phyloP scores from a whole-genome alignment of 805 yeast genomes.

The Candida jianshihensis region DNA sequence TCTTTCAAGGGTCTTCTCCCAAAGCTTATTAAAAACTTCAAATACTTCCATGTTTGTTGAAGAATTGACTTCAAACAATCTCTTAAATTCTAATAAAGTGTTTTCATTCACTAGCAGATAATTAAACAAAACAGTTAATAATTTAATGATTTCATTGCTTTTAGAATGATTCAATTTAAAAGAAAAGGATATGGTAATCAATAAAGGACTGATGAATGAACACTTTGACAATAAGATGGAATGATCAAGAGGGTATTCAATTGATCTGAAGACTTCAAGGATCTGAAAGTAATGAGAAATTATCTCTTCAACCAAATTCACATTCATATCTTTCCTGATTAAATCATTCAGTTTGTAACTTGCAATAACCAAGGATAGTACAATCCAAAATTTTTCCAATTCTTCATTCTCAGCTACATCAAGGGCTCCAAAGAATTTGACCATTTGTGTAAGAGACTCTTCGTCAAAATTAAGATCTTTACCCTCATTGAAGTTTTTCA shows the following conservation, averaged over 20 bases:
- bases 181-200: constrained; percentile 19
- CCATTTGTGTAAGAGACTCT: too few species aligned
- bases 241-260: neutral
- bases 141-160: constrained; percentile 10
- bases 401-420: neutral
- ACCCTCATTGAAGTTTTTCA: too few species aligned
- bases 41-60: constrained; percentile 17
- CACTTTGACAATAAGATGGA: constrained; percentile 6
- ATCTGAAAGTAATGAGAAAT: constrained; percentile 6
- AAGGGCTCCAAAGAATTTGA: neutral
- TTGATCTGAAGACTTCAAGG: constrained; percentile 9
- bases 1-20: constrained; percentile 18
- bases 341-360: constrained; percentile 11
- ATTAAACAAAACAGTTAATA: constrained; percentile 9
- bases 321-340: constrained; percentile 10
- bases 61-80: constrained; percentile 9
- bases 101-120: constrained; percentile 9
- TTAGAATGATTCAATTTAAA: constrained; percentile 11
- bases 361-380: constrained; percentile 12
- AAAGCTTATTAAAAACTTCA: constrained; percentile 19
- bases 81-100: constrained; percentile 8
- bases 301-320: constrained; percentile 9
- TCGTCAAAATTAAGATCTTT: too few species aligned
- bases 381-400: constrained; percentile 3
- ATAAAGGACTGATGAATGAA: constrained; percentile 19